phyloP scores from a whole-genome alignment of 495 filamentous ascomycete species.

The Penicillium alfredii region DNA sequence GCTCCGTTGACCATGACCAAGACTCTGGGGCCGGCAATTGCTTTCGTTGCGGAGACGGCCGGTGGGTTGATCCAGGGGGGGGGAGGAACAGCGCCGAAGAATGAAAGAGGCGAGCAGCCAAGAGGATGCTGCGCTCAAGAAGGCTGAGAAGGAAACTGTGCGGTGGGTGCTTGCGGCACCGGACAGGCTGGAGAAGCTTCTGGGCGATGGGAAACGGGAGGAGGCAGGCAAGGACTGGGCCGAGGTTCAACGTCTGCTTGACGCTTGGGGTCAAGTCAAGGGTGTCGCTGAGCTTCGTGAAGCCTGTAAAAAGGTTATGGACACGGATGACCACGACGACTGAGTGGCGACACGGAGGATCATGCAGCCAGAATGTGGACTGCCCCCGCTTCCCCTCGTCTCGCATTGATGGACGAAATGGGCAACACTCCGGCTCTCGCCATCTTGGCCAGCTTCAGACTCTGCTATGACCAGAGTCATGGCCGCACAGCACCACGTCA shows the following conservation, averaged over 20 bases:
- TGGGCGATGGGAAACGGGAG: slow-evolving; percentile 44
- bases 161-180: slow-evolving; percentile 63
- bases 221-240: slow-evolving; percentile 57
- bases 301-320: slow-evolving; percentile 54
- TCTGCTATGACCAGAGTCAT: too few relatives aligned
- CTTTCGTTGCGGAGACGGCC: slow-evolving; percentile 75
- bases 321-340: slow-evolving; percentile 21
- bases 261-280: slow-evolving; percentile 54
- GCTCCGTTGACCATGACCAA: slow-evolving; percentile 45
- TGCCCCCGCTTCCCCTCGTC: background rate
- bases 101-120: slow-evolving; percentile 33
- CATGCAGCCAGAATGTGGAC: too few relatives aligned
- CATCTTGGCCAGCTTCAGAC: too few relatives aligned
- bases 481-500: too few relatives aligned
- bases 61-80: slow-evolving; percentile 55
- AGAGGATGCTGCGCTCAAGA: slow-evolving; percentile 31
- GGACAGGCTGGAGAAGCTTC: slow-evolving; percentile 40
- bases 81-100: slow-evolving; percentile 31
- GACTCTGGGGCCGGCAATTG: slow-evolving; percentile 71
- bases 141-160: slow-evolving; percentile 60
- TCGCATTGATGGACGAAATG: too few relatives aligned
- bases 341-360: slow-evolving; percentile 12
- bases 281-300: slow-evolving; percentile 54
- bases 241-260: slow-evolving; percentile 41
- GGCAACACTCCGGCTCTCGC: too few relatives aligned